Conservation (phyloP, 2,329 filamentous ascomycete species). For the Metarhizium anisopliae region DNA sequence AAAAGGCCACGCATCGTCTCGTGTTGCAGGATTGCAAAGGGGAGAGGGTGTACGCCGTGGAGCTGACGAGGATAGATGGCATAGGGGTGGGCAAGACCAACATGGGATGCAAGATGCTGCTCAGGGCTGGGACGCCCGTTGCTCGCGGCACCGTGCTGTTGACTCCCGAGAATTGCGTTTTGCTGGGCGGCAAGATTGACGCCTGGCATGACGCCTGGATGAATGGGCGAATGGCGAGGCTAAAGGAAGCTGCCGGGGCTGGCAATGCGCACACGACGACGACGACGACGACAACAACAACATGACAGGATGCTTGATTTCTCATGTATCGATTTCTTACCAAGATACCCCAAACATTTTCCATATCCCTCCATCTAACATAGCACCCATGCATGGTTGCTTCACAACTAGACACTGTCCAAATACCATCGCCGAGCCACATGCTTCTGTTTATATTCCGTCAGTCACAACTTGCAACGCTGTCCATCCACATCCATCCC, state of each 20-base stretch:
- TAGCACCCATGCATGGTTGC: neutral
- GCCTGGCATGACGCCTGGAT: conserved; percentile 70
- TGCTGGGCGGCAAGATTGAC: conserved; percentile 86
- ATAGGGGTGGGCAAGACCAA: conserved; percentile 54
- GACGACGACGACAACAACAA: neutral
- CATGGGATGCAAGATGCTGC: conserved; percentile 75
- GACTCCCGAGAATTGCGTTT: conserved; percentile 54
- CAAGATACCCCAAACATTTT: neutral
- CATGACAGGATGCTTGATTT: conserved; percentile 6
- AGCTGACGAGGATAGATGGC: conserved; percentile 57
- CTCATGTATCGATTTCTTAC: conserved; percentile 2
- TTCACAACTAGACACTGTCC: neutral
- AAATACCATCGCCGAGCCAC: neutral
- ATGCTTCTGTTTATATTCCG: conserved; percentile 8
- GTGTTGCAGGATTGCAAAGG: conserved; percentile 74
- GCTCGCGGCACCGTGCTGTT: conserved; percentile 73
- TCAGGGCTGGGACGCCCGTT: conserved; percentile 56
- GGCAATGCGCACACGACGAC: neutral
- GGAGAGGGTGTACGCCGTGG: conserved; percentile 60
- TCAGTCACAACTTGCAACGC: conserved; percentile 32
- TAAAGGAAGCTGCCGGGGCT: conserved; percentile 49
- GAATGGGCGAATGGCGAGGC: conserved; percentile 56
- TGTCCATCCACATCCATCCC: conserved; percentile 59
- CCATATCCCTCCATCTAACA: neutral
- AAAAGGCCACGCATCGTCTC: conserved; percentile 63